These are phyloP conservation scores for Arabidopsis lyrata DNA, from an alignment of 441 rosid genomes.

Conservation along the genomic window DNA sequence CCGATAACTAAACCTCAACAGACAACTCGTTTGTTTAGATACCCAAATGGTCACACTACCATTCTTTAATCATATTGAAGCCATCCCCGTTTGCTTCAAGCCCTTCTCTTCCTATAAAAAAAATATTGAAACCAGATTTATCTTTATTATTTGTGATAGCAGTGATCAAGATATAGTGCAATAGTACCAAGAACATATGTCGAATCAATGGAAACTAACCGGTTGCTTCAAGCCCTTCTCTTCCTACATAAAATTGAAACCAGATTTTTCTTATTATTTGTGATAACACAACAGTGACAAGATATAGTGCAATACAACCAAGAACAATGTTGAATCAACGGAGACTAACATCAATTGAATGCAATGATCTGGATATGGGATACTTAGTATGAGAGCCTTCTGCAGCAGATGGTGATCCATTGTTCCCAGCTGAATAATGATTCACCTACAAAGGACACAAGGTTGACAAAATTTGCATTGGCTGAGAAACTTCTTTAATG, in stretches of 20 bases:
- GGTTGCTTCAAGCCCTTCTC: slow-evolving; percentile 35
- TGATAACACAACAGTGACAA: slow-evolving; percentile 10
- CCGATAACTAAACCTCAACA: slow-evolving; percentile 14
- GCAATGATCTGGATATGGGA: slow-evolving; percentile 51
- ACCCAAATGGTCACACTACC: neutral
- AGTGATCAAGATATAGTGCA: slow-evolving; percentile 6
- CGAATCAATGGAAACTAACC: slow-evolving; percentile 48
- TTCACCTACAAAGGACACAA: slow-evolving; percentile 38
- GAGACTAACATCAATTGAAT: slow-evolving; percentile 59
- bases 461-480: neutral
- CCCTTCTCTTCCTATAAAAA: slow-evolving; percentile 24
- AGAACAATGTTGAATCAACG: slow-evolving; percentile 7
- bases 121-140: neutral
- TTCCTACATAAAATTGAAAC: slow-evolving; percentile 2
- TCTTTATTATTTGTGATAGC: slow-evolving; percentile 2
- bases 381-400: slow-evolving; percentile 58
- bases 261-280: slow-evolving; percentile 5
- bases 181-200: slow-evolving; percentile 1
- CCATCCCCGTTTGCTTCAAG: slow-evolving; percentile 31
- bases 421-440: slow-evolving; percentile 38
- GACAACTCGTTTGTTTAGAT: neutral
- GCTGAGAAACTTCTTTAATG: neutral
- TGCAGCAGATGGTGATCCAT: slow-evolving; percentile 58
- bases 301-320: neutral
- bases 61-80: slow-evolving; percentile 31